Evolutionary conservation across 1,284 basidiomycete species (phyloP), one percentile per base, ranked within the genome.

Genomic region (Tilletia indica): DNA sequence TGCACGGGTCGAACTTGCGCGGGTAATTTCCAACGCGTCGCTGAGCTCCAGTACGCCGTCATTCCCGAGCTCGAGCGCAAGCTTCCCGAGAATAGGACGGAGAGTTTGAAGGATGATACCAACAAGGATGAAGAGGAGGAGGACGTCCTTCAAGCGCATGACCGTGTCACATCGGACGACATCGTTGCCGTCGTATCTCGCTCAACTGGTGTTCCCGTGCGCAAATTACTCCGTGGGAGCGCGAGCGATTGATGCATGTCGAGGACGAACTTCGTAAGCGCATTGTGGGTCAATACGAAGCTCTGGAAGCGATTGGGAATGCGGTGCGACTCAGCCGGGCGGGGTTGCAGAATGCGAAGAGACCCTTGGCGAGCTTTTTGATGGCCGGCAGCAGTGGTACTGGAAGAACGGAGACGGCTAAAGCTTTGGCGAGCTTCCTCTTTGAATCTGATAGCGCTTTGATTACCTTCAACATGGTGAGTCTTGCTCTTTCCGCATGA

Each of bases 241-340:
- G 91, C 72, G 93, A 97, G 83, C 92, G 92, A 76, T 87, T 97
- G 39, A 90, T 97, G n/a, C 90, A 94, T 86, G 74, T 97, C 91
- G 95, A 97, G 83, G 90, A 92, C 47, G 86, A 88, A 1, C 87
- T 97, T 38, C 87, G 87, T 39, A 82, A 89, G 72, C 89, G 92
- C 0, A 92, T 97, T 16, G 91, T 97, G 4, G 94, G 94, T 0
- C 94, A 97, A 70, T 91, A 94, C 76, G 89, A 93, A 75, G 92
- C 93, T 48, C 88, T 97, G 16, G 83, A 87, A 1, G 88, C 92
- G 6, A 89, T 97, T 76, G 90, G 91, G 71, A 92, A 96, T 77
- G 93, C 94, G 14, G 92, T 97, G 34, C 89, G 93, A 11, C 91
- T 97, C 67, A 95, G 93, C 36, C 89, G 94, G 63, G 93, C 94